Base-by-base conservation (phyloP, 192 early-diverging fungal genomes). In the Glomus cerebriforme region DNA sequence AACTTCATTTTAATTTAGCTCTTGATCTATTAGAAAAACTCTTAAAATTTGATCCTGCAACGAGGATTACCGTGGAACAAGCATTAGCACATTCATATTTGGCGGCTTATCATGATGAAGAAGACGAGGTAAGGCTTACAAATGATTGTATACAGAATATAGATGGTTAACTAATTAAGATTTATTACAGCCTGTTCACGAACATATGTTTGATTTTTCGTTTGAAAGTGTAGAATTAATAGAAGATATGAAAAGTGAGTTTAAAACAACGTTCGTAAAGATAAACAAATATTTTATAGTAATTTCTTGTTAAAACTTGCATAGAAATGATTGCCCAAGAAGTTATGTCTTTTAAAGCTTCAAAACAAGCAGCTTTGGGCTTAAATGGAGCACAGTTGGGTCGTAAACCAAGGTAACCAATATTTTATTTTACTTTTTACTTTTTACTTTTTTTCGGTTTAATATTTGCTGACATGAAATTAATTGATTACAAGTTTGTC, bases 81-180 rank as follows among this genome's bases (percentile, higher is more conserved):
- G 92, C 96, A 15, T 87, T 99, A 43, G 90, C 91, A 12, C 97
- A 99, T 82, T 95, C 95, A 73, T 99, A 98, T 82, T 84, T 99
- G 70, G 91, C 92, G 75, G 91, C 93, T 9, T 97, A 97, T 84
- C 97, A 99, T 84, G 96, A 97, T 74, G 87, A 90, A 59, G 92
- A 89, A 19, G 95, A 95, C 72, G 97, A 98, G 83, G 83, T 89
- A 72, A 72, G 34, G 73, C 6, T 43, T 35, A 37, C 15, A 4
- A 66, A 59, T 34, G 62, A 15, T 49, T 45, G 22, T 31, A 13
- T 32, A 72, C 39, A 7, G 35, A 19, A 27, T 19, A 59, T 37
- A 77, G 27, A 47, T 39, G 22, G 59, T 43, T 77, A 15, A 77
- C 79, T 22, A 49, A 39, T 60, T 49, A 31, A 43, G 27, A 59